Percentiles rank a stretch among this genome's conserved stretches.
These are phyloP conservation scores for Penicillium argentinense DNA, from an alignment of 495 filamentous ascomycete genomes.

Conservation along the genomic window DNA sequence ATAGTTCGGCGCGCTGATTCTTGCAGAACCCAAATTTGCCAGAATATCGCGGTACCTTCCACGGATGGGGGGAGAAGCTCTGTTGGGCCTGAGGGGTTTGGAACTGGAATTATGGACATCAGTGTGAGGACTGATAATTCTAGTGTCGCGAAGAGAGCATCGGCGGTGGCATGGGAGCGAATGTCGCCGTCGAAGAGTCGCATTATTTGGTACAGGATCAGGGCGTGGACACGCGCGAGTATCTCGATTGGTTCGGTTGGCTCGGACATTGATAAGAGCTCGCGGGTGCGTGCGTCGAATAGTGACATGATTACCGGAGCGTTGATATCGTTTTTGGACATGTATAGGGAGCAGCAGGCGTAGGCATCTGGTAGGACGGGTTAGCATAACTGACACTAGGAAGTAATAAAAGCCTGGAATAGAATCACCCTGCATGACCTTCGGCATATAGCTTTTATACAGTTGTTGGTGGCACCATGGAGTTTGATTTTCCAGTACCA, in stretches of 20 bases:
- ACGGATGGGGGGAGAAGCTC: conserved; percentile 17
- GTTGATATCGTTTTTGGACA: conserved; percentile 47
- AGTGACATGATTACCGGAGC: conserved; percentile 40
- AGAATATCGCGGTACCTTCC: conserved; percentile 34
- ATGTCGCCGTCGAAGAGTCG: conserved; percentile 59
- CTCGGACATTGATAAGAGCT: conserved; percentile 33
- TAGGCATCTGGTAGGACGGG: conserved; percentile 39
- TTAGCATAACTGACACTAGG: too few relatives aligned
- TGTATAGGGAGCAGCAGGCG: conserved; percentile 48
- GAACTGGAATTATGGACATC: conserved; percentile 18
- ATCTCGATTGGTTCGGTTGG: conserved; percentile 26
- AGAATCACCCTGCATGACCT: conserved; percentile 44
- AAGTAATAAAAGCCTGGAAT: too few relatives aligned
- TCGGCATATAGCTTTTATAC: conserved; percentile 47
- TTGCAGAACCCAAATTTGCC: conserved; percentile 44
- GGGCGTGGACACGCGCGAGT: conserved; percentile 33
- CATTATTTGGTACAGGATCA: conserved; percentile 46
- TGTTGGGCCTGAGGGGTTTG: conserved; percentile 5
- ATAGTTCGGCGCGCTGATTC: conserved; percentile 50
- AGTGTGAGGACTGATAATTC: conserved; percentile 22
- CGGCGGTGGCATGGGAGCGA: conserved; percentile 45
- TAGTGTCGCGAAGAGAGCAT: conserved; percentile 44
- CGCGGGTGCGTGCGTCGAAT: conserved; percentile 36
- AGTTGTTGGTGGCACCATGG: conserved; percentile 50
- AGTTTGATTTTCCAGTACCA: conserved; percentile 48